Evolutionary conservation across 768 basidiomycete genomes (phyloP), one percentile per base, ranked within the genome.

Genomic region (Termitomyces sp.): DNA sequence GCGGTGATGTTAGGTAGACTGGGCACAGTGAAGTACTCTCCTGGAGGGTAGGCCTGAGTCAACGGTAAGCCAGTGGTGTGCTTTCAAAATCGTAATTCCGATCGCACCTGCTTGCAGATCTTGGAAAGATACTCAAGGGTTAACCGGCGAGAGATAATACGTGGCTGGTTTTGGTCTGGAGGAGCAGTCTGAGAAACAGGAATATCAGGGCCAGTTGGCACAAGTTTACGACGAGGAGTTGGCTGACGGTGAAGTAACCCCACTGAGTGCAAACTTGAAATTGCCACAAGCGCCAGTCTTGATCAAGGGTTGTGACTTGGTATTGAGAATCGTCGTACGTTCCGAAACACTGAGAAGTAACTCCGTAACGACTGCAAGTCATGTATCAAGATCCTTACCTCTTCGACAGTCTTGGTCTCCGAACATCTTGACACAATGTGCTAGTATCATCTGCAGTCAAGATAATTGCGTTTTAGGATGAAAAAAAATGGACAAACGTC

Each of bases 191-290:
- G 45, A 16, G 37, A 18, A 31, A 33, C 1, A 18, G 18, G 20
- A 36, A 27, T 37, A 18, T 22, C 30, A 59, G 31, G 24, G n/a
- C 7, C 30, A 37, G 15, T 20, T 45, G 6, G 33, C 15, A 46
- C 31, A 20, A 57, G 30, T 4, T 2, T 37, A 1, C 6, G 24
- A 48, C 34, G 46, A 57, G 30, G 56, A 44, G 50, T 53, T 34
- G 24, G 68, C 83, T 36, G 65, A 90, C 92, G 33, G 80, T 86
- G 70, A 96, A 95, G 72, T 93, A 99, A 2, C 95, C 96, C 96
- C 96, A 98, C 66, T 96, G 84, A 0, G 92, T 94, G 76, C 93
- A 95, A 54, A 93, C 91, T 73, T 93, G 95, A 80, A 93, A 96
- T 6, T 78, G 64, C 95, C 95, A 98, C 13, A 88, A 73, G 44